phyloP scores from a whole-genome alignment of 495 filamentous ascomycete genomes.

The Pseudoneurospora amorphoporcata region DNA sequence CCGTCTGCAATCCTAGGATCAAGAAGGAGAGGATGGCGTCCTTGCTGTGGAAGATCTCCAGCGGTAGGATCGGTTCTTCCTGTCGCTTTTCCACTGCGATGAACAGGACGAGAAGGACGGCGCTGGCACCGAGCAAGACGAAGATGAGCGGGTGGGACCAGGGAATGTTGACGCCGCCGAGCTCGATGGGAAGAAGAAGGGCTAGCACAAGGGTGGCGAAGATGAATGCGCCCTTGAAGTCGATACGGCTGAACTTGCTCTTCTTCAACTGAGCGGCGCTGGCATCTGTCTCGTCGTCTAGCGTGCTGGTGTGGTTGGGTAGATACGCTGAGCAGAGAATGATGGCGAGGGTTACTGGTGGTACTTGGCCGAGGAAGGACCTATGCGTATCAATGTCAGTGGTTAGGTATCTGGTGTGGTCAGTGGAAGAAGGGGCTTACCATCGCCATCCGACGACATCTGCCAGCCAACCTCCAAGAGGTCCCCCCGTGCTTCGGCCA shows the following conservation, averaged over 20 bases:
- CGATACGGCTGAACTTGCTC: conserved; percentile 38
- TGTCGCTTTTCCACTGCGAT: conserved; percentile 44
- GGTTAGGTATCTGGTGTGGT: not conserved
- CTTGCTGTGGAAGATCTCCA: conserved; percentile 43
- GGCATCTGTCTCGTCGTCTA: not conserved
- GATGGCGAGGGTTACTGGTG: conserved; percentile 44
- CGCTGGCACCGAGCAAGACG: conserved; percentile 21
- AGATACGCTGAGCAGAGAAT: conserved; percentile 38
- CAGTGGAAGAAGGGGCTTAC: conserved; percentile 22
- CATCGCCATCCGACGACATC: conserved; percentile 61
- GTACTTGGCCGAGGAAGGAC: conserved; percentile 52
- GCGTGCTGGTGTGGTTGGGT: conserved; percentile 9
- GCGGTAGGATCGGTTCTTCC: conserved; percentile 52
- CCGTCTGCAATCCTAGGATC: conserved; percentile 41
- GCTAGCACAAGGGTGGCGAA: conserved; percentile 39
- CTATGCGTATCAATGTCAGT: conserved; percentile 17
- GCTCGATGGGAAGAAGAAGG: conserved; percentile 46
- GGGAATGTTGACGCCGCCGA: conserved; percentile 46
- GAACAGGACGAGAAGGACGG: conserved; percentile 30
- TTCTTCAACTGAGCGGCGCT: not conserved
- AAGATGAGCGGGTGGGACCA: conserved; percentile 43
- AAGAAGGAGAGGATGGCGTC: conserved; percentile 48
- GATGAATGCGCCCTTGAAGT: conserved; percentile 46
- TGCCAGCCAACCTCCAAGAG: conserved; percentile 52
- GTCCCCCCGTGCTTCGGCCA: conserved; percentile 55